These are phyloP conservation scores for Hemileia vastatrix DNA, from an alignment of 1,284 basidiomycete genomes.

Conservation along the genomic window DNA sequence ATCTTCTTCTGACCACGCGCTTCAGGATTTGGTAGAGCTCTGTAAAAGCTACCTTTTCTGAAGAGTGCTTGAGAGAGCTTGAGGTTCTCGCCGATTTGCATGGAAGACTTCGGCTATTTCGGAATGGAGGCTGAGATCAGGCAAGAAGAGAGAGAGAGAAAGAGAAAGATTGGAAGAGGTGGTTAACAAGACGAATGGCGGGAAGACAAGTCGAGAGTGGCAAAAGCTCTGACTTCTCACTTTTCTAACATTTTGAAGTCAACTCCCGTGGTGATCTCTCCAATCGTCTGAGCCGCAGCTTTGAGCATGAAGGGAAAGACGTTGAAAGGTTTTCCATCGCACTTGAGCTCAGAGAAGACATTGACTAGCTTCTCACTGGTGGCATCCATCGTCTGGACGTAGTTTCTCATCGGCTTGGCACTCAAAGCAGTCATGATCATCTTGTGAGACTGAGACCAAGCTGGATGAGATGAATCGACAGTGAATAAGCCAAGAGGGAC, in stretches of 20 bases:
- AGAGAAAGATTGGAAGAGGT: too few relatives aligned
- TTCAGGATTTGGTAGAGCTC: too few relatives aligned
- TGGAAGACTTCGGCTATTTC: too few relatives aligned
- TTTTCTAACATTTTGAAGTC: background rate
- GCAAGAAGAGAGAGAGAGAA: too few relatives aligned
- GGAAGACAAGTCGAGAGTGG: too few relatives aligned
- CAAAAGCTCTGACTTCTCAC: background rate
- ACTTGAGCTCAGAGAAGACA: background rate
- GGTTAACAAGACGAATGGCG: too few relatives aligned
- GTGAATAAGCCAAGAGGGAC: background rate
- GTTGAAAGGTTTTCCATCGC: background rate
- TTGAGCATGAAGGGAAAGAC: background rate
- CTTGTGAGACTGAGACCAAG: background rate
- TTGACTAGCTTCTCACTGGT: background rate
- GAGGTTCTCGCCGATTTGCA: too few relatives aligned
- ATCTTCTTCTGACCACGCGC: too few relatives aligned
- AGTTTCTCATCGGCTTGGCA: background rate
- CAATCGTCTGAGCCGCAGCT: background rate
- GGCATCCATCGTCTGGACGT: background rate
- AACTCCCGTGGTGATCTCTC: background rate
- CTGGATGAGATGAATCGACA: background rate
- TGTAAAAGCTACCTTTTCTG: too few relatives aligned
- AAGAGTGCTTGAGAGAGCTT: too few relatives aligned
- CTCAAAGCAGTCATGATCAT: background rate
- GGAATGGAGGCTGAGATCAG: too few relatives aligned